Percentiles rank a stretch among this genome's conserved stretches.
These are phyloP conservation scores for Vigna trinervia DNA, from an alignment of 306 rosid genomes.

Conservation along the genomic window DNA sequence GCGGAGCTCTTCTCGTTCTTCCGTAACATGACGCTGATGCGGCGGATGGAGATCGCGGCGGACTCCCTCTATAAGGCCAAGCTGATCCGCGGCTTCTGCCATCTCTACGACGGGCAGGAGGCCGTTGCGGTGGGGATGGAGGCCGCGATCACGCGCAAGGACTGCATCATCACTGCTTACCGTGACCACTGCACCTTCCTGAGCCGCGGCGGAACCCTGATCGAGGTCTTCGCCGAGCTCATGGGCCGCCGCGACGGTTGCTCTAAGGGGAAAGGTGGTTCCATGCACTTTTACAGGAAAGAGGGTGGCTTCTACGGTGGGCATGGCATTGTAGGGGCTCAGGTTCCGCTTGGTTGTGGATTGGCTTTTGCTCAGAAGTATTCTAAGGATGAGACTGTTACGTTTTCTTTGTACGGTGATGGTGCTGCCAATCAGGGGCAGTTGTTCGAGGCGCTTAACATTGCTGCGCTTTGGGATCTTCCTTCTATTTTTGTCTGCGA, in stretches of 20 bases:
- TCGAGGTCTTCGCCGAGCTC: slow-evolving; percentile 66
- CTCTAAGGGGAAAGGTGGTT: slow-evolving; percentile 84
- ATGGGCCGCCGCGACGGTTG: slow-evolving; percentile 86
- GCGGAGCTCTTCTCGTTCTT: slow-evolving; percentile 67
- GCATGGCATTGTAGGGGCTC: slow-evolving; percentile 92
- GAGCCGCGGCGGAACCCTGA: slow-evolving; percentile 76
- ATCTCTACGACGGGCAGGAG: slow-evolving; percentile 90
- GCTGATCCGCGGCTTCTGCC: slow-evolving; percentile 90
- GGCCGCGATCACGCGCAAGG: slow-evolving; percentile 72
- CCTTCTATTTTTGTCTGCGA: slow-evolving; percentile 88
- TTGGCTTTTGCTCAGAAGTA: slow-evolving; percentile 84
- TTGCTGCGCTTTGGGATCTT: slow-evolving; percentile 84
- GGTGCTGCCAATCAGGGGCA: slow-evolving; percentile 96
- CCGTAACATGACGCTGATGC: slow-evolving; percentile 74
- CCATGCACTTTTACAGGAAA: slow-evolving; percentile 85
- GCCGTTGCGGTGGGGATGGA: slow-evolving; percentile 94
- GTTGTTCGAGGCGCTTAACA: slow-evolving; percentile 88
- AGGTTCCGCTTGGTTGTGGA: slow-evolving; percentile 81
- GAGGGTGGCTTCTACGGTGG: slow-evolving; percentile 76
- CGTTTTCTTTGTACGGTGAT: slow-evolving; percentile 78
- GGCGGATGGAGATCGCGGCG: slow-evolving; percentile 90
- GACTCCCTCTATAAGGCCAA: slow-evolving; percentile 88
- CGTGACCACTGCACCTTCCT: slow-evolving; percentile 80
- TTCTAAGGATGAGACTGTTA: slow-evolving; percentile 69
- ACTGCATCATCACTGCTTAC: slow-evolving; percentile 74